Evolutionary conservation across 345 rosid species (phyloP).

Genomic region (Pistacia vera): DNA sequence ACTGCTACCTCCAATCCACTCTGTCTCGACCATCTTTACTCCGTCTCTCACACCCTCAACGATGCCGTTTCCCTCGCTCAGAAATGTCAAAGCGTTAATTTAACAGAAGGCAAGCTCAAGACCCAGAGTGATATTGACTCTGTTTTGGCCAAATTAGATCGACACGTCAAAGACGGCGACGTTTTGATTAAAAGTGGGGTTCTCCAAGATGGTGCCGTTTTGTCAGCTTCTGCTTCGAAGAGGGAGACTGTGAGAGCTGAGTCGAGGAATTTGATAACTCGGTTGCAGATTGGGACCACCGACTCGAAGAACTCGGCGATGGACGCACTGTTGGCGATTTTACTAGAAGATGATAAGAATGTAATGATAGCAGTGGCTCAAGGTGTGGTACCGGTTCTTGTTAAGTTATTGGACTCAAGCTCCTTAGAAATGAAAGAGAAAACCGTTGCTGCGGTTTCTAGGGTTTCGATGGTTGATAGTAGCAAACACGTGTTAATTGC

Average conservation of each 20-base stretch:
- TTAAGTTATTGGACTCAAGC: conserved; percentile 64
- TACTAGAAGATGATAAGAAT: conserved; percentile 78
- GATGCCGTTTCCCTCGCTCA: conserved; percentile 52
- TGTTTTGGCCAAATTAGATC: conserved; percentile 62
- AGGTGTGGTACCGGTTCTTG: conserved; percentile 82
- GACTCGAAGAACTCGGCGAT: conserved; percentile 79
- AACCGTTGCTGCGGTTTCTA: conserved; percentile 66
- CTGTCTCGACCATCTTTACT: conserved; percentile 52
- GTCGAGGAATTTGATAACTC: conserved; percentile 64
- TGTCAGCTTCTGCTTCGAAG: conserved; percentile 46
- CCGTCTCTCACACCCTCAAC: conserved; percentile 51
- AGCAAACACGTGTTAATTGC: conserved; percentile 76
- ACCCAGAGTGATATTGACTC: conserved; percentile 93
- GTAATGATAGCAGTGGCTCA: conserved; percentile 88
- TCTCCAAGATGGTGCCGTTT: conserved; percentile 39
- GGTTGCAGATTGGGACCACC: conserved; percentile 76
- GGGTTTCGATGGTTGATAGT: conserved; percentile 73
- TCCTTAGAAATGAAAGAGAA: conserved; percentile 71
- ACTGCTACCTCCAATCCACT: conserved; percentile 51
- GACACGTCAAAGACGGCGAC: conserved; percentile 64
- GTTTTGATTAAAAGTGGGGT: conserved; percentile 68
- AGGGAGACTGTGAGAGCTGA: conserved; percentile 69
- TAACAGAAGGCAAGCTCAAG: conserved; percentile 74
- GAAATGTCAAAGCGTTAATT: conserved; percentile 48
- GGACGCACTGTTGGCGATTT: conserved; percentile 57